These are phyloP conservation scores for Lindgomyces ingoldianus DNA, from an alignment of 495 filamentous ascomycete genomes.

Conservation along the genomic window DNA sequence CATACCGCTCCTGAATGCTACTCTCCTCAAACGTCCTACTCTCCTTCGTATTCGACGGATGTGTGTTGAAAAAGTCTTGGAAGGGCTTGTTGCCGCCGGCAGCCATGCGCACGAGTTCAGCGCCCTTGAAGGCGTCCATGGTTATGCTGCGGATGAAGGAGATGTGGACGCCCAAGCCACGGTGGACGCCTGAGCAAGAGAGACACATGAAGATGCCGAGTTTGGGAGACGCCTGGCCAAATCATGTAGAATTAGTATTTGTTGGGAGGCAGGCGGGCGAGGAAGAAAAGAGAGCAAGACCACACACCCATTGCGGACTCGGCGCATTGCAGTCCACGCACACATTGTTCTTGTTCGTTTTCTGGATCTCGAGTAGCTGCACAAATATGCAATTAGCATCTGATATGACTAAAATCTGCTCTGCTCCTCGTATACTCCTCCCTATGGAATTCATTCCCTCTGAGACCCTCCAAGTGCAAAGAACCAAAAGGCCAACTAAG, in stretches of 20 bases:
- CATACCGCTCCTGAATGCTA: slow-evolving; percentile 81
- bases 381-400: slow-evolving; percentile 3
- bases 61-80: slow-evolving; percentile 76
- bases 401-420: too few species aligned
- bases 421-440: too few species aligned
- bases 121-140: slow-evolving; percentile 95
- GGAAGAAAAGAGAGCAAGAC: background rate
- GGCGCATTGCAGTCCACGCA: slow-evolving; percentile 95
- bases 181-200: slow-evolving; percentile 90
- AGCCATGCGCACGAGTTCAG: slow-evolving; percentile 84
- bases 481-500: background rate
- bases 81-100: slow-evolving; percentile 84
- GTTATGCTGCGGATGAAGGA: slow-evolving; percentile 94
- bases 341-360: slow-evolving; percentile 76
- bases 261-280: slow-evolving; percentile 7
- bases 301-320: slow-evolving; percentile 85
- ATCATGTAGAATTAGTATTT: slow-evolving; percentile 3
- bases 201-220: slow-evolving; percentile 95
- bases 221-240: slow-evolving; percentile 66
- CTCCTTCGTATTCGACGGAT: slow-evolving; percentile 61
- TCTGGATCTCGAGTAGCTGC: slow-evolving; percentile 85
- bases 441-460: background rate
- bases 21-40: slow-evolving; percentile 66
- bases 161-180: slow-evolving; percentile 93
- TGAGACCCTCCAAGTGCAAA: background rate